A percentile compares a stretch with the other conserved stretches of the same genome.
These are phyloP conservation scores for Leptodermis oblonga DNA, from an alignment of 257 asterid genomes.

Conservation along the genomic window DNA sequence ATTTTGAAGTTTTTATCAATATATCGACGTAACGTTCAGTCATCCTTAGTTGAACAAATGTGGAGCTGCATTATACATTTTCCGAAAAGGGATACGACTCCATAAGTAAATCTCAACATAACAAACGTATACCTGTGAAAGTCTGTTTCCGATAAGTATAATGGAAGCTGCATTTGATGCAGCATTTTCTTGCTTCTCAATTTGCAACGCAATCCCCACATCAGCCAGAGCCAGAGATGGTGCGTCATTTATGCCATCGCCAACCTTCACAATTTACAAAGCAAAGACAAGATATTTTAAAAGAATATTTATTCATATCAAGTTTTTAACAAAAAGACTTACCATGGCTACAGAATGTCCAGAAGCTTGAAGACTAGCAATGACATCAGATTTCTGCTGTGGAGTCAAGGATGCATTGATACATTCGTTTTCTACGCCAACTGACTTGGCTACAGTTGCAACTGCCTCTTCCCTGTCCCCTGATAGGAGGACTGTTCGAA, in stretches of 20 bases:
- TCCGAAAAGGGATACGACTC: too few relatives aligned
- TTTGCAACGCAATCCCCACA: constrained; percentile 93
- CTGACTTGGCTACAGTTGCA: constrained; percentile 78
- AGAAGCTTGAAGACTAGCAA: constrained; percentile 71
- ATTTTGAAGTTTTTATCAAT: neutral
- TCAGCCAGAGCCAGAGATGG: constrained; percentile 98
- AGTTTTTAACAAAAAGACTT: constrained; percentile 17
- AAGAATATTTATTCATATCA: neutral
- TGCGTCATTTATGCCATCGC: constrained; percentile 97
- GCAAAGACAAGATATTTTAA: neutral
- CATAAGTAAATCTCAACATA: neutral
- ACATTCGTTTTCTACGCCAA: constrained; percentile 67
- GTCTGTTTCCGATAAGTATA: constrained; percentile 82
- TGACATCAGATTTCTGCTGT: constrained; percentile 67
- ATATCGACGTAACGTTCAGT: neutral
- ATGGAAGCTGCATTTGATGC: constrained; percentile 98
- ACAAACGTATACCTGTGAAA: constrained; percentile 60
- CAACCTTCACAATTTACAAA: constrained; percentile 59
- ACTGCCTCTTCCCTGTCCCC: constrained; percentile 99
- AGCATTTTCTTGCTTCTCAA: constrained; percentile 93
- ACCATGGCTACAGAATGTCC: constrained; percentile 95
- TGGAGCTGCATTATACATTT: too few relatives aligned
- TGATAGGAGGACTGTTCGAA: constrained; percentile 68
- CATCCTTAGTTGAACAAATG: too few relatives aligned
- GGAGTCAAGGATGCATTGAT: constrained; percentile 79